Percentiles rank a stretch among this genome's conserved stretches.
Evolutionary conservation across 805 yeast species (phyloP).

Genomic region (Yarrowia sp.): DNA sequence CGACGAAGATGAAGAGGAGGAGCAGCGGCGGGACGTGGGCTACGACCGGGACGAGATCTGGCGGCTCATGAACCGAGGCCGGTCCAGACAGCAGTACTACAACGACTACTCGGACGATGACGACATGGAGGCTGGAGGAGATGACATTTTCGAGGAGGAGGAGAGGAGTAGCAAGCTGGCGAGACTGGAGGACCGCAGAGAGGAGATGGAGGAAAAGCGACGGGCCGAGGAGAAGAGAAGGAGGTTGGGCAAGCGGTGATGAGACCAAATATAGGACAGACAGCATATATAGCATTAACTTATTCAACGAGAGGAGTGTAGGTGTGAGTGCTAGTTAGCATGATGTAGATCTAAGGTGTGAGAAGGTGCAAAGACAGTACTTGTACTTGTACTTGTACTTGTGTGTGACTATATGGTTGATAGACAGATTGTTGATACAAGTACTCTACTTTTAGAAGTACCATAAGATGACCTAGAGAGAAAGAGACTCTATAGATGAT

Average conservation of each 20-base stretch:
- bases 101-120: slow-evolving; percentile 57
- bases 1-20: slow-evolving; percentile 47
- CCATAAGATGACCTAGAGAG: no score
- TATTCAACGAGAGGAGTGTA: neutral
- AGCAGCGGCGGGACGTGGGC: slow-evolving; percentile 51
- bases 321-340: no score
- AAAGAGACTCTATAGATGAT: no score
- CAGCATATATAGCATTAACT: slow-evolving; percentile 34
- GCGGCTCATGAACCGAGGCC: slow-evolving; percentile 78
- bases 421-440: no score
- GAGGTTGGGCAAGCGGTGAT: neutral
- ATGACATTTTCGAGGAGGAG: slow-evolving; percentile 87
- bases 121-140: slow-evolving; percentile 96
- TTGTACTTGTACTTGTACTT: no score
- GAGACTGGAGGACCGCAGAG: slow-evolving; percentile 74
- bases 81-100: slow-evolving; percentile 57
- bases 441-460: no score
- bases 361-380: no score
- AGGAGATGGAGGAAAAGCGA: slow-evolving; percentile 52
- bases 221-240: slow-evolving; percentile 43
- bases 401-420: no score
- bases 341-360: no score
- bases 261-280: neutral
- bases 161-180: slow-evolving; percentile 71
- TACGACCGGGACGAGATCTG: slow-evolving; percentile 88